These are phyloP conservation scores for Talaromyces proteolyticus DNA, from an alignment of 495 filamentous ascomycete genomes.

Conservation along the genomic window DNA sequence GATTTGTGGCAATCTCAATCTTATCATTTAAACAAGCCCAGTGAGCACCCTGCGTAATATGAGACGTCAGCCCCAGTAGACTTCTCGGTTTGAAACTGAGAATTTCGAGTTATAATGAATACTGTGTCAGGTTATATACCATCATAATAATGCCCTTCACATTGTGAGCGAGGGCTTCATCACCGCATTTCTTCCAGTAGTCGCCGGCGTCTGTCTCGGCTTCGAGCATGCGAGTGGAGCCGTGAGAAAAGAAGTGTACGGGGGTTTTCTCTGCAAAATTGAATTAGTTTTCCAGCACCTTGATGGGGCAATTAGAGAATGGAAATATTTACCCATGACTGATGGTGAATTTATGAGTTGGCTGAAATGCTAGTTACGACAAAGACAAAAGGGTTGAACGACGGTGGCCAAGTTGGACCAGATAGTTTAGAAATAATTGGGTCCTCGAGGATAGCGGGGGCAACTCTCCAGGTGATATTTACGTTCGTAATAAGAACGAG, in stretches of 20 bases:
- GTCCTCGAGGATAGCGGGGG: background rate
- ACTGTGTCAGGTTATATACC: too few species aligned
- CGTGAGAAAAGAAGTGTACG: slow-evolving; percentile 64
- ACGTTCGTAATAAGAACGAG: background rate
- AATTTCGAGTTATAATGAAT: too few species aligned
- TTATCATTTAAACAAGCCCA: slow-evolving; percentile 45
- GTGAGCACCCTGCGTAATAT: slow-evolving; percentile 53
- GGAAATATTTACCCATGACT: background rate
- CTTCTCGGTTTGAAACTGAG: too few species aligned
- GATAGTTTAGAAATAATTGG: background rate
- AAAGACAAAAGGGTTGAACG: background rate
- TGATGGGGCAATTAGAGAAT: background rate
- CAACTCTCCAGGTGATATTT: background rate
- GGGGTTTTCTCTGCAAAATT: slow-evolving; percentile 29
- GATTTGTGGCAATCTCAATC: slow-evolving; percentile 52
- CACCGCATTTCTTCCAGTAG: slow-evolving; percentile 59
- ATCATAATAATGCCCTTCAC: slow-evolving; percentile 59
- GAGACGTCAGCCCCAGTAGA: too few species aligned
- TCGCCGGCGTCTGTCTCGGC: slow-evolving; percentile 51
- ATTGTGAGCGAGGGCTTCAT: slow-evolving; percentile 46
- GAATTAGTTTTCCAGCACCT: background rate
- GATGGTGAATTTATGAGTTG: background rate
- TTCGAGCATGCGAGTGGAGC: slow-evolving; percentile 62
- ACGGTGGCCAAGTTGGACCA: background rate
- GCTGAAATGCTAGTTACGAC: background rate